Conservation (phyloP, 345 rosid genomes). For the Pugionium cornutum region DNA sequence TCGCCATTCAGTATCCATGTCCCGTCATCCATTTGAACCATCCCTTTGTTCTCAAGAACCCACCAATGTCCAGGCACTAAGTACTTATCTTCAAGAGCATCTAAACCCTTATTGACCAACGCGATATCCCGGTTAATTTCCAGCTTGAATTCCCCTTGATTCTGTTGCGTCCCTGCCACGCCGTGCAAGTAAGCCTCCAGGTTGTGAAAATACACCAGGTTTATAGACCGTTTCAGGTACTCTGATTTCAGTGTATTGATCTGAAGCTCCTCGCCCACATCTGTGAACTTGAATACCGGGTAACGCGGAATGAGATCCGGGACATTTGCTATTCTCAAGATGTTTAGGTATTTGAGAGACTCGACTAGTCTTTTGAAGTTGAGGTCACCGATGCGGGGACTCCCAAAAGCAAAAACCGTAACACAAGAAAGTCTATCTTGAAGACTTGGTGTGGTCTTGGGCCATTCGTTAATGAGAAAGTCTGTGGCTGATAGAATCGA, state of each 20-base stretch:
- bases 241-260: slow-evolving; percentile 47
- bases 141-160: slow-evolving; percentile 29
- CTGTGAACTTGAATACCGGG: slow-evolving; percentile 33
- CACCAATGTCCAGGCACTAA: slow-evolving; percentile 42
- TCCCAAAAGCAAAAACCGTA: slow-evolving; percentile 45
- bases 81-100: slow-evolving; percentile 43
- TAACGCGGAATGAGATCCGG: slow-evolving; percentile 41
- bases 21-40: slow-evolving; percentile 44
- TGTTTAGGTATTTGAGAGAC: slow-evolving; percentile 31
- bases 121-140: slow-evolving; percentile 39
- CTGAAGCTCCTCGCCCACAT: slow-evolving; percentile 42
- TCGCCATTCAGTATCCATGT: slow-evolving; percentile 39
- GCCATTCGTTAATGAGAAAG: slow-evolving; percentile 43
- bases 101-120: slow-evolving; percentile 38
- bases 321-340: slow-evolving; percentile 44
- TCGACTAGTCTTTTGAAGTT: slow-evolving; percentile 36
- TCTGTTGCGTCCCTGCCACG: slow-evolving; percentile 40
- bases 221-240: slow-evolving; percentile 34
- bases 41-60: slow-evolving; percentile 39
- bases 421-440: slow-evolving; percentile 35
- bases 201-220: slow-evolving; percentile 27
- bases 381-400: slow-evolving; percentile 46
- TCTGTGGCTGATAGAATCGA: slow-evolving; percentile 55
- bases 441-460: slow-evolving; percentile 20
- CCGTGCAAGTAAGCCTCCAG: slow-evolving; percentile 50